Evolutionary conservation across 2,329 filamentous ascomycete species (phyloP), one percentile per base, ranked within the genome.

Genomic region (Myriosclerotinia scirpicola): DNA sequence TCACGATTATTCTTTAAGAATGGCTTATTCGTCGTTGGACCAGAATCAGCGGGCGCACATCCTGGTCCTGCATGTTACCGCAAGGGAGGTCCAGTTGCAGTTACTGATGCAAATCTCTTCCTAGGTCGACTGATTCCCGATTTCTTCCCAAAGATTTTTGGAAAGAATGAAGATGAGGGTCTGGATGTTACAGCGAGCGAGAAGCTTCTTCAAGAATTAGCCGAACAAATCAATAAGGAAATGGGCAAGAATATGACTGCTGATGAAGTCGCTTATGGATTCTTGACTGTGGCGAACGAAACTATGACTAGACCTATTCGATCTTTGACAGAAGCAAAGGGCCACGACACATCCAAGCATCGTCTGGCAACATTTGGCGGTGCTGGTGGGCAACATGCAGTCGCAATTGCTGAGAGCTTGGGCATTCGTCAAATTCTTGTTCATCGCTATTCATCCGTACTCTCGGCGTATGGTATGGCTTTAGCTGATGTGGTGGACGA

Each of bases 101-200:
- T 97, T 30, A 97, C 93, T 0, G 93, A 97, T 76, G 93, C 93
- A 1, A 97, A 97, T 72, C 78, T 97, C 6, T 91, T 92, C 72
- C 85, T 97, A 0, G 93, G 93, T 0, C 85, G 93, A 50, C 81
- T 98, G 5, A 79, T 97, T 1, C 93, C 93, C 0, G 91, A 96
- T 69, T 96, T 95, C 81, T 97, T 97, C 75, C 93, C 93, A 0
- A 94, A 93, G 76, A 97, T 98, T 67, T 97, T 98, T 73, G 94
- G 94, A 55, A 90, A 92, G 76, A 90, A 93, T 54, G 93, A 97
- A 76, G 84, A 97, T 67, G 86, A 95, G 76, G 88, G 88, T 0
- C 79, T 97, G 1, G 93, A 97, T 75, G 81, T 85, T 1, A 84
- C 90, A 66, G 90, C 91, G 0, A 96, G 91, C 73, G 85, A 87